Evolutionary conservation across 2,329 filamentous ascomycete genomes (phyloP).

Genomic region (Beauveria sp.): DNA sequence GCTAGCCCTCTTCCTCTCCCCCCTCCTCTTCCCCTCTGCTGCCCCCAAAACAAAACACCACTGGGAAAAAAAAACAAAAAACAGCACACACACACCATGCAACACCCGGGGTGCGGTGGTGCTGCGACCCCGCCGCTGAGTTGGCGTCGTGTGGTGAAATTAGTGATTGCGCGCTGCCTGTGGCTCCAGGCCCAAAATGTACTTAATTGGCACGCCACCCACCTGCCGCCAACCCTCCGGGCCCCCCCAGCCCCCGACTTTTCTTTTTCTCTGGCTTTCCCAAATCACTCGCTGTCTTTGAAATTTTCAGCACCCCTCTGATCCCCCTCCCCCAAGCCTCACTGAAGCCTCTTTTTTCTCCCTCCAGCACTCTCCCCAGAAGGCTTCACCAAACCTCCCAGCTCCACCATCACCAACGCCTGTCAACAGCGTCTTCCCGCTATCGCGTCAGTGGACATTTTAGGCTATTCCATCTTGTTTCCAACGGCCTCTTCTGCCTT

Average conservation of each 20-base stretch:
- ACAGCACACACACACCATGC: neutral
- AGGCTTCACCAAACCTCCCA: conserved; percentile 15
- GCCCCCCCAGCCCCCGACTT: conserved; percentile 17
- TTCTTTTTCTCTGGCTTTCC: conserved; percentile 9
- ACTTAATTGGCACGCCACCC: conserved; percentile 30
- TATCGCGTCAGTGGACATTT: conserved; percentile 10
- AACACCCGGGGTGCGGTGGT: neutral
- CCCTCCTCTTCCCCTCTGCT: too few species aligned
- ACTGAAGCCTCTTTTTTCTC: conserved; percentile 19
- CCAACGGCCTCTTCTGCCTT: neutral
- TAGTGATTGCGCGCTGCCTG: conserved; percentile 21
- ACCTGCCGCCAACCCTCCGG: conserved; percentile 14
- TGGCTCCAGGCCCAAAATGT: conserved; percentile 18
- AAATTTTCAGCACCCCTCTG: conserved; percentile 21
- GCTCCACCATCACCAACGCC: conserved; percentile 18
- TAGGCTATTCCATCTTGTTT: neutral
- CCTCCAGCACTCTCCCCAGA: conserved; percentile 10
- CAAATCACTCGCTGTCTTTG: conserved; percentile 15
- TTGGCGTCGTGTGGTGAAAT: conserved; percentile 9
- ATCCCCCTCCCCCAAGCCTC: conserved; percentile 19
- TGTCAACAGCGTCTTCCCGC: conserved; percentile 11
- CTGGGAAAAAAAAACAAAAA: neutral
- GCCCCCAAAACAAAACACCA: neutral
- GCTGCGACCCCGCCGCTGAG: neutral
- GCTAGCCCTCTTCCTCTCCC: neutral